Conservation (phyloP, 2,329 filamentous ascomycete species). For the Talaromyces sp. region DNA sequence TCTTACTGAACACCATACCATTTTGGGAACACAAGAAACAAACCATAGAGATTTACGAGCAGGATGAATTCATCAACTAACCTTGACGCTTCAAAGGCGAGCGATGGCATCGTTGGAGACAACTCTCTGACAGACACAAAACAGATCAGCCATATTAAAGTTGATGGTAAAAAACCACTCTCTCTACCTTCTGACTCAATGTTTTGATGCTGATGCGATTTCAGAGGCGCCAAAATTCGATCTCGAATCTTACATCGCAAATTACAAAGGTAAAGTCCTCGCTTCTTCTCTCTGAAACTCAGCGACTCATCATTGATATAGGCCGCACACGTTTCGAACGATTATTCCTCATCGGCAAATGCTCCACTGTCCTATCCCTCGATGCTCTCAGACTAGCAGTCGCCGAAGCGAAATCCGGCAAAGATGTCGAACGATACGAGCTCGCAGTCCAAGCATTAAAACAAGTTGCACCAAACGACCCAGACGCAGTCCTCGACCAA, state of each 20-base stretch:
- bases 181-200: background rate
- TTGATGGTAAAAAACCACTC: conserved; percentile 8
- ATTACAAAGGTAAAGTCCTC: conserved; percentile 67
- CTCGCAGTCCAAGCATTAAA: conserved; percentile 65
- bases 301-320: conserved; percentile 35
- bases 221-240: conserved; percentile 82
- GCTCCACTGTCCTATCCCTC: conserved; percentile 69
- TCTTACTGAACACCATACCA: background rate
- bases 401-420: conserved; percentile 69
- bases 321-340: conserved; percentile 78
- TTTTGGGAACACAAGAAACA: background rate
- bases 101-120: background rate
- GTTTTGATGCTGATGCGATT: background rate
- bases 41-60: background rate
- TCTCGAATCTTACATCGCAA: conserved; percentile 82
- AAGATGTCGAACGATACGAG: conserved; percentile 69
- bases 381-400: conserved; percentile 81
- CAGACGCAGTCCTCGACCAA: conserved; percentile 64
- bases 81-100: background rate
- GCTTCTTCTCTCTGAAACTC: background rate
- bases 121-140: background rate
- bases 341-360: conserved; percentile 74
- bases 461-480: conserved; percentile 61
- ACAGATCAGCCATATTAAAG: conserved; percentile 5
- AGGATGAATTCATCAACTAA: conserved; percentile 1